Base-by-base conservation (phyloP, 768 basidiomycete genomes). In the Suillus discolor region DNA sequence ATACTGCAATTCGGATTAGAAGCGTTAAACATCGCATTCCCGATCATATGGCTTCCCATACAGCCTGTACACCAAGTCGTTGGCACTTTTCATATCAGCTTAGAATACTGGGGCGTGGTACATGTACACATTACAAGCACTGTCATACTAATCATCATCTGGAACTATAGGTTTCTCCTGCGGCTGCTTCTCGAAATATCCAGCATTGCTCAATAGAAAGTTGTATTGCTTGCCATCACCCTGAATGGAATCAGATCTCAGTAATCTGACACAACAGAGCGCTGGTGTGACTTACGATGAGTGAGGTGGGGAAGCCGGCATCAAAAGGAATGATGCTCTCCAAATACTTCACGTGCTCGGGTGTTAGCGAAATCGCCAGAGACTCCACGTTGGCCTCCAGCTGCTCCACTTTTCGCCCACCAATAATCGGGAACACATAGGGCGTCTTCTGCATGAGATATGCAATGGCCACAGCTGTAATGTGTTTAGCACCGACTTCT, bases 361-460 rank as follows among this genome's bases (percentile, higher is more conserved):
- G 68, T 9, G 79, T 79, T 49, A 87, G 79, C 1, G 75, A 65
- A 38, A 87, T 80, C 4, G 81, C 76, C 6, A 87, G 71, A 2
- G 84, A 84, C 68, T 85, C 79, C 23, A 86, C 62, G 68, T 86
- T 87, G 55, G 79, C 78, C 36, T 74, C 55, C 36, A 87, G 73
- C 55, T 86, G 82, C 70, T 84, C 83, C 42, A 83, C 71, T 69
- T 85, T 87, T 62, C 84, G 77, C 1, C 83, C 81, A 13, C 84
- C 83, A 45, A 85, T 75, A 64, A 85, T 76, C 0, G 83, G 83
- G 75, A 85, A 85, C 1, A 84, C 82, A 62, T 77, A 84, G 0
- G 81, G 80, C 5, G 81, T 76, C 72, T 55, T 55, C 41, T 87
- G 82, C 73, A 87, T 74, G 9, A 86, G 73, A 66, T 84, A 85